These are phyloP conservation scores for Backusella tarrabulga DNA, from an alignment of 192 early-diverging fungal genomes.

Conservation along the genomic window DNA sequence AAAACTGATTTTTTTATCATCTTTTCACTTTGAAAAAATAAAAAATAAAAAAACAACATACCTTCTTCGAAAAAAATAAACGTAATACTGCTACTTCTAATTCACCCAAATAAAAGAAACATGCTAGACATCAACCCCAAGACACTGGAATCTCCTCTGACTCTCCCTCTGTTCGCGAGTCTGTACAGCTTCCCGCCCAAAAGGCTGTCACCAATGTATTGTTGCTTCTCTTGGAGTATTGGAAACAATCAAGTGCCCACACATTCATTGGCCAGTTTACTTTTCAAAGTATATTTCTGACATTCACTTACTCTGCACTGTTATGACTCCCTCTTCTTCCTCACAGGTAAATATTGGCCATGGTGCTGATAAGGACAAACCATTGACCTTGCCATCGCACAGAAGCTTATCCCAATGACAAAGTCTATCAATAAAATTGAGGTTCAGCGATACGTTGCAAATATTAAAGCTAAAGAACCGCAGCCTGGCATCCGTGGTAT, in stretches of 20 bases:
- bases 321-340: not conserved
- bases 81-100: too few species aligned
- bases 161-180: too few species aligned
- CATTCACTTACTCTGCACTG: not conserved
- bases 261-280: not conserved
- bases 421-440: not conserved
- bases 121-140: too few species aligned
- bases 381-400: not conserved
- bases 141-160: too few species aligned
- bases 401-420: not conserved
- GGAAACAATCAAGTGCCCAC: not conserved
- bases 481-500: not conserved
- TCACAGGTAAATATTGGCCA: not conserved
- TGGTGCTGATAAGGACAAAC: not conserved
- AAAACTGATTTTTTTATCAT: too few species aligned
- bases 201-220: not conserved
- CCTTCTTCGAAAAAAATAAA: too few species aligned
- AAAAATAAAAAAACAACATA: too few species aligned
- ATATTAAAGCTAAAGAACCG: not conserved
- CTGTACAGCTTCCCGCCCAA: too few species aligned
- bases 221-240: not conserved
- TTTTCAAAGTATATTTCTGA: not conserved
- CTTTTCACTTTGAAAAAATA: too few species aligned
- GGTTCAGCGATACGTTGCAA: not conserved
- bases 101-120: too few species aligned